phyloP scores from a whole-genome alignment of 768 basidiomycete genomes.

The Gloeopeniophorella convolvens region DNA sequence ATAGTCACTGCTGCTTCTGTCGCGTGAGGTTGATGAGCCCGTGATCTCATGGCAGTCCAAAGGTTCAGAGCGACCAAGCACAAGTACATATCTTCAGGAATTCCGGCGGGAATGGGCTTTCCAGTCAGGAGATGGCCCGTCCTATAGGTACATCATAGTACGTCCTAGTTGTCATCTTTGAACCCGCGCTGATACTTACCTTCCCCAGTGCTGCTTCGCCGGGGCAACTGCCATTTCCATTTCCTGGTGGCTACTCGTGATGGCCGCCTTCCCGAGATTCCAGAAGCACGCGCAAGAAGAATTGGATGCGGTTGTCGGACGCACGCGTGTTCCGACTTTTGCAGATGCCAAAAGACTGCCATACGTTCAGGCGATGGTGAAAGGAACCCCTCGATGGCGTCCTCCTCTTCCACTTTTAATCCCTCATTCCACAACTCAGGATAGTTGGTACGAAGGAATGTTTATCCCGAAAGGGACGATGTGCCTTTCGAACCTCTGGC shows the following conservation, averaged over 20 bases:
- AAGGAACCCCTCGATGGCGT: slow-evolving; percentile 7
- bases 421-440: slow-evolving; percentile 16
- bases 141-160: slow-evolving; percentile 15
- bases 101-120: slow-evolving; percentile 4
- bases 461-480: slow-evolving; percentile 33
- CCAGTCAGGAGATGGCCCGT: slow-evolving; percentile 16
- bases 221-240: slow-evolving; percentile 5
- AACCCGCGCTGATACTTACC: neutral
- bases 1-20: neutral
- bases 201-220: neutral
- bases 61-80: slow-evolving; percentile 1
- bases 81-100: slow-evolving; percentile 11
- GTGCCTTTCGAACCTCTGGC: slow-evolving; percentile 24
- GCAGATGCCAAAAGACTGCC: neutral
- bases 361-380: slow-evolving; percentile 8
- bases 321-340: slow-evolving; percentile 1
- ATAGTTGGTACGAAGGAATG: slow-evolving; percentile 25
- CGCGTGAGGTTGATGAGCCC: neutral
- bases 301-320: slow-evolving; percentile 2
- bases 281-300: slow-evolving; percentile 11
- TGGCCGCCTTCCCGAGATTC: slow-evolving; percentile 15
- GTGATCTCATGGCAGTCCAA: neutral
- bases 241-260: slow-evolving; percentile 9
- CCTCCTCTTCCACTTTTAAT: neutral
- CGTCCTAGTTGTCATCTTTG: neutral